Evolutionary conservation across 495 filamentous ascomycete genomes (phyloP).

Genomic region (Hypoxylon fragiforme): DNA sequence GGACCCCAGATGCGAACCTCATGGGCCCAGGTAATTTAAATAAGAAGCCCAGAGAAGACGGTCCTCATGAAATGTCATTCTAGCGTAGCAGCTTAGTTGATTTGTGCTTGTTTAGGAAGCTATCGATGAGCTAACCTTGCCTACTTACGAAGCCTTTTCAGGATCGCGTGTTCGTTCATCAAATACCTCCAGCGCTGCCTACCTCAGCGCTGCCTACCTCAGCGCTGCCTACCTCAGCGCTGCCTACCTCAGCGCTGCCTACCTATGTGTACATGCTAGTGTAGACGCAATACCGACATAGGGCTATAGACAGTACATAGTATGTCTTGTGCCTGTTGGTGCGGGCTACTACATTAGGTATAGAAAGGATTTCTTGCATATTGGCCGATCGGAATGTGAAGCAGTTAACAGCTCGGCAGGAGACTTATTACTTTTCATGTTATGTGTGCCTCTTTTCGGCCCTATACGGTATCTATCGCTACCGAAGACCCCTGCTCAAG

Average conservation of each 20-base stretch:
- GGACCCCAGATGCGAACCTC: slow-evolving; percentile 21
- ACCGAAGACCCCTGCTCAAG: slow-evolving; percentile 20
- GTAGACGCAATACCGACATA: too few species aligned
- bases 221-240: too few species aligned
- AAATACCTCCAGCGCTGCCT: too few species aligned
- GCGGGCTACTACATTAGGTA: too few species aligned
- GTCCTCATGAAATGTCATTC: slow-evolving; percentile 3
- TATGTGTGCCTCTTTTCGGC: slow-evolving; percentile 23
- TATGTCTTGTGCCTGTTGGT: background rate
- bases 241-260: too few species aligned
- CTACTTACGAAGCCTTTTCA: too few species aligned
- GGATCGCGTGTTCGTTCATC: too few species aligned
- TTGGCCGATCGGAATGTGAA: slow-evolving; percentile 16
- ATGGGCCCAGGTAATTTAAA: slow-evolving; percentile 21
- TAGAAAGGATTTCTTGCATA: slow-evolving; percentile 6
- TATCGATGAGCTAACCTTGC: background rate
- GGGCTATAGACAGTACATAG: background rate
- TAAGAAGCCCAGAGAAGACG: background rate
- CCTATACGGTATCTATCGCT: slow-evolving; percentile 23
- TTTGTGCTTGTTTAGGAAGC: background rate
- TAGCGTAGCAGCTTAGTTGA: slow-evolving; percentile 18
- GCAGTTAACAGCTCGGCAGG: slow-evolving; percentile 21
- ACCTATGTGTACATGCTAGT: background rate
- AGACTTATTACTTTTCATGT: slow-evolving; percentile 9
- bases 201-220: too few species aligned